These are phyloP conservation scores for Botrytis sinoallii DNA, from an alignment of 2,329 filamentous ascomycete species.

Conservation along the genomic window DNA sequence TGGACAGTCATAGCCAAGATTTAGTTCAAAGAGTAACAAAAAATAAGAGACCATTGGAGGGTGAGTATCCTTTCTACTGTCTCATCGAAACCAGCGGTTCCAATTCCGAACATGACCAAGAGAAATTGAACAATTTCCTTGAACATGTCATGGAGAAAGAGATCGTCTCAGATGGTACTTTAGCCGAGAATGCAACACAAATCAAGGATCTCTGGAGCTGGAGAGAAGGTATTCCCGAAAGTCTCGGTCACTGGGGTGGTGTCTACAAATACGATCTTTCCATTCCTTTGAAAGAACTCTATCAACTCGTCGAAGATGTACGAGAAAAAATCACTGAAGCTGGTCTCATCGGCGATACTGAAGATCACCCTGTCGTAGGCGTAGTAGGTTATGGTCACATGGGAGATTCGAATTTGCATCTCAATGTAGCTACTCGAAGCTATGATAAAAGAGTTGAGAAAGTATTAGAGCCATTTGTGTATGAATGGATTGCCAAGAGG, in stretches of 20 bases:
- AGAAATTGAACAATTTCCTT: slow-evolving; percentile 85
- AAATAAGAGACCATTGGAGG: slow-evolving; percentile 77
- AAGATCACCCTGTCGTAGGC: slow-evolving; percentile 74
- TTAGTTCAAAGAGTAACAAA: slow-evolving; percentile 72
- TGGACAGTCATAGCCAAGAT: slow-evolving; percentile 82
- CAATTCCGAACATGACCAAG: slow-evolving; percentile 88
- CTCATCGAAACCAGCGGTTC: slow-evolving; percentile 94
- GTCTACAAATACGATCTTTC: slow-evolving; percentile 99
- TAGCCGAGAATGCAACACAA: slow-evolving; percentile 93
- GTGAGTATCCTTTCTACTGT: slow-evolving; percentile 89
- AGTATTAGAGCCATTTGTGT: slow-evolving; percentile 88
- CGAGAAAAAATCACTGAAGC: slow-evolving; percentile 67
- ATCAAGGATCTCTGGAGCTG: slow-evolving; percentile 81
- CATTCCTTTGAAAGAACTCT: slow-evolving; percentile 84
- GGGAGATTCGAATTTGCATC: slow-evolving; percentile 92
- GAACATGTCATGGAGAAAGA: slow-evolving; percentile 88
- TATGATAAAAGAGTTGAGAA: slow-evolving; percentile 88
- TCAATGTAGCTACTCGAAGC: slow-evolving; percentile 79
- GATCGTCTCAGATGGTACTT: slow-evolving; percentile 82
- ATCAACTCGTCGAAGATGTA: slow-evolving; percentile 83
- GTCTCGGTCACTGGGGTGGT: slow-evolving; percentile 83
- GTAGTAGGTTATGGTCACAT: slow-evolving; percentile 98
- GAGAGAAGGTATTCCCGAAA: slow-evolving; percentile 90
- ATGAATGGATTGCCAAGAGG: slow-evolving; percentile 89
- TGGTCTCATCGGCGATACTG: slow-evolving; percentile 73